Percentiles rank a stretch among this genome's conserved stretches.
Evolutionary conservation across 2,329 filamentous ascomycete genomes (phyloP).

Genomic region (Cadophora malorum): DNA sequence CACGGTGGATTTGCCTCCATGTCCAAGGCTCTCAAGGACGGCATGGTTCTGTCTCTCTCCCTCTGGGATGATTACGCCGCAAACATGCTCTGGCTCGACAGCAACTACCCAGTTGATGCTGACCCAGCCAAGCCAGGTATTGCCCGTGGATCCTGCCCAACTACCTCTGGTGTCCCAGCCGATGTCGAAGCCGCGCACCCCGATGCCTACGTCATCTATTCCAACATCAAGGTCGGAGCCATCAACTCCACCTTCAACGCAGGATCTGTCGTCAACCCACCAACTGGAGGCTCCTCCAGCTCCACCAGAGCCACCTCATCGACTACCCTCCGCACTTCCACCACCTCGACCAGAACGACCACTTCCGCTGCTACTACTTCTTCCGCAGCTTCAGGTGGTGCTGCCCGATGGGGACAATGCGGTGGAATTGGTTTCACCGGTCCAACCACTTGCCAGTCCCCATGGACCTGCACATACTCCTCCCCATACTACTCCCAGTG

Average conservation of each 20-base stretch:
- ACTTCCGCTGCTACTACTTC: not conserved
- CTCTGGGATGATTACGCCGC: slow-evolving; percentile 63
- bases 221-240: slow-evolving; percentile 45
- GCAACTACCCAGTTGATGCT: slow-evolving; percentile 61
- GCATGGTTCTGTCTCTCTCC: slow-evolving; percentile 70
- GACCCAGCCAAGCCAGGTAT: slow-evolving; percentile 53
- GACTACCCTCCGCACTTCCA: slow-evolving; percentile 25
- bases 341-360: slow-evolving; percentile 1
- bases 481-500: slow-evolving; percentile 50
- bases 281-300: slow-evolving; percentile 14
- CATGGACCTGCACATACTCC: slow-evolving; percentile 34
- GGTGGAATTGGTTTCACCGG: slow-evolving; percentile 47
- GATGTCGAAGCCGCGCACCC: slow-evolving; percentile 55
- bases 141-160: slow-evolving; percentile 60
- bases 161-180: slow-evolving; percentile 57
- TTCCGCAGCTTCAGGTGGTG: slow-evolving; percentile 7
- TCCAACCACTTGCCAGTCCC: slow-evolving; percentile 43
- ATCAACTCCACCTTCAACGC: slow-evolving; percentile 43
- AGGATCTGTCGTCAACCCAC: slow-evolving; percentile 16
- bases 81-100: slow-evolving; percentile 80
- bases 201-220: slow-evolving; percentile 51
- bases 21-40: slow-evolving; percentile 58
- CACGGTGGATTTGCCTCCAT: slow-evolving; percentile 63
- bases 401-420: slow-evolving; percentile 45
- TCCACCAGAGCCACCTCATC: slow-evolving; percentile 22